Base-by-base conservation (phyloP, 352 stramenopile genomes). In the Globisporangium viniferum region DNA sequence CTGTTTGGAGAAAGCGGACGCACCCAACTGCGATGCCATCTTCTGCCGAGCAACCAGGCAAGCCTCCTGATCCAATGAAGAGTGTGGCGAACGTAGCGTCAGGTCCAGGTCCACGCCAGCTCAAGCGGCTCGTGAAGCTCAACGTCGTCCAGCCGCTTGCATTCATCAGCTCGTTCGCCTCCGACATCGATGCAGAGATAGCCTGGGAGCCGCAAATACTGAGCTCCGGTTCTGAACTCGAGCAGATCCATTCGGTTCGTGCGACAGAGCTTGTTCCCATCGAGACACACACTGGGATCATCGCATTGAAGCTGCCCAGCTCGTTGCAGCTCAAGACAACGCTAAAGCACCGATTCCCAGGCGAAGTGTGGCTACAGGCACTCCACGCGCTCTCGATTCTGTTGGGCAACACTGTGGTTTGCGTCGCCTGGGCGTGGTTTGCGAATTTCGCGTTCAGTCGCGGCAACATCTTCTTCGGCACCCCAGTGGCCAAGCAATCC, bases 401-500 rank as follows among this genome's bases (percentile, higher is more conserved):
- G 4, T 41, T 78, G 20, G 67, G 55, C 35, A 81, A 81, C 58
- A 59, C 64, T 29, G 7, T 31, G n/a, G n/a, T 55, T 2, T 55
- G 48, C 48, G 18, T 55, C 48, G 48, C 7, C n/a, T 29, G 48
- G n/a, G 7, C 48, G 48, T 55, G 48, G 48, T 46, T 0, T 2
- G 69, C 12, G 15, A 63, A 22, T 36, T 18, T 64, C 39, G 12
- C 12, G 0, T 46, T 46, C 39, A 46, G 39, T 18, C 39, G 39
- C 15, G 73, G 73, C 15, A 78, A 79, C 58, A 20, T 67, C 2
- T 78, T 79, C 29, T 55, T 70, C 3, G 53, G 70, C 20, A 62
- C 54, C 14, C 68, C 69, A 3, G 68, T 63, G 2, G 59, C 54
- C 20, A 54, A 81, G 2, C 74, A 83, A 31, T 73, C 76, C 6